These are phyloP conservation scores for Hypoxylon rubiginosum DNA, from an alignment of 2,329 filamentous ascomycete species.

Conservation along the genomic window DNA sequence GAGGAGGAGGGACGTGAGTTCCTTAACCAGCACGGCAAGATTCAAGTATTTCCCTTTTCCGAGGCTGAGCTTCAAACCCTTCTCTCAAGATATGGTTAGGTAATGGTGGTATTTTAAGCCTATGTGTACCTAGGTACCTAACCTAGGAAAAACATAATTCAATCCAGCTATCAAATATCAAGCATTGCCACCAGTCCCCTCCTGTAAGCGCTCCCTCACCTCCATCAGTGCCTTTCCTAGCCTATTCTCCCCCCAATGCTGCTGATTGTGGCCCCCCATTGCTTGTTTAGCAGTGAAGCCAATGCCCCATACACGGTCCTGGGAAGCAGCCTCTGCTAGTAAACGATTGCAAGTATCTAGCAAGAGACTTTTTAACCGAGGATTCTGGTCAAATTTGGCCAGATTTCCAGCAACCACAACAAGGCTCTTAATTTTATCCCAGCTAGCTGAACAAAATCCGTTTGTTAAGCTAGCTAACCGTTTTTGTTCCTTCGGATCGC, in stretches of 20 bases:
- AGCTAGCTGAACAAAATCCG: slow-evolving; percentile 49
- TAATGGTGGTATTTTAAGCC: no score
- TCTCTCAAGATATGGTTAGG: no score
- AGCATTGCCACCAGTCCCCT: no score
- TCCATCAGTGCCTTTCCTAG: slow-evolving; percentile 15
- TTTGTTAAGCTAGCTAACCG: slow-evolving; percentile 46
- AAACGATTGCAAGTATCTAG: slow-evolving; percentile 51
- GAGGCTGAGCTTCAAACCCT: no score
- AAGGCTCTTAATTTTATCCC: slow-evolving; percentile 51
- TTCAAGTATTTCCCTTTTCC: no score
- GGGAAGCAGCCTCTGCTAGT: slow-evolving; percentile 50
- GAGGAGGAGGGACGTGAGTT: no score
- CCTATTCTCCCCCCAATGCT: slow-evolving; percentile 13
- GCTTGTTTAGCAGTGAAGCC: slow-evolving; percentile 51
- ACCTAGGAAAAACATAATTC: no score
- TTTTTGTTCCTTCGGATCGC: slow-evolving; percentile 50
- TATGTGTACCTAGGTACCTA: no score
- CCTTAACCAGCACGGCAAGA: no score
- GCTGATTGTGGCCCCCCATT: slow-evolving; percentile 31
- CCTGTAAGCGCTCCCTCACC: slow-evolving; percentile 14
- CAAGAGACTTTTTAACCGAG: slow-evolving; percentile 47
- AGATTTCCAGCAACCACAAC: slow-evolving; percentile 53
- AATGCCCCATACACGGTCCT: slow-evolving; percentile 54
- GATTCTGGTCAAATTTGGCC: slow-evolving; percentile 53
- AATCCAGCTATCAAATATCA: no score